A percentile compares a stretch with the other conserved stretches of the same genome.
These are phyloP conservation scores for Beverwykella pulmonaria DNA, from an alignment of 495 filamentous ascomycete species.

Conservation along the genomic window DNA sequence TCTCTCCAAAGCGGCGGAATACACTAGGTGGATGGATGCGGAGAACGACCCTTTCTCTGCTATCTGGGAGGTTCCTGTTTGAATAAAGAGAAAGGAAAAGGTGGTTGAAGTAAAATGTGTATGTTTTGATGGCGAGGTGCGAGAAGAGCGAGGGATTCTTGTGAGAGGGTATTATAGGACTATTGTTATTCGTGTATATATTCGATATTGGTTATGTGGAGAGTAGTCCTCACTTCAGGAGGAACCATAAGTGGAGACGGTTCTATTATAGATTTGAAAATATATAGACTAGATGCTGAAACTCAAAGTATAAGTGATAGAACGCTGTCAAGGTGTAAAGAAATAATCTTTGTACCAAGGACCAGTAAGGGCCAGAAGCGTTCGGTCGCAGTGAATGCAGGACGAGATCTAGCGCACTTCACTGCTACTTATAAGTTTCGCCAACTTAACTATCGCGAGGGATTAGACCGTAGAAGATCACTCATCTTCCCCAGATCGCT, in stretches of 20 bases:
- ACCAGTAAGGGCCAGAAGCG: no score
- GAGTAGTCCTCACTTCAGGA: no score
- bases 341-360: no score
- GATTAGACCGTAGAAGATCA: not conserved
- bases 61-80: slow-evolving; percentile 16
- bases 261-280: no score
- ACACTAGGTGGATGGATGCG: slow-evolving; percentile 39
- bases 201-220: no score
- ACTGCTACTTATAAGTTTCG: not conserved
- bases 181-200: not conserved
- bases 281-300: no score
- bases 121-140: not conserved
- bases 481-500: not conserved
- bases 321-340: no score
- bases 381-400: not conserved
- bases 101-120: not conserved
- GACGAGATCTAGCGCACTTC: not conserved
- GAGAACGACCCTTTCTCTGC: slow-evolving; percentile 48
- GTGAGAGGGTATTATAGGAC: not conserved
- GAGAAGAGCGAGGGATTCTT: not conserved
- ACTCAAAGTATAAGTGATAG: no score
- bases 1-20: slow-evolving; percentile 43
- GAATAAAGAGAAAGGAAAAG: not conserved
- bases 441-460: not conserved
- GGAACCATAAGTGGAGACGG: no score